phyloP scores from a whole-genome alignment of 2,329 filamentous ascomycete genomes.

The Aspergillus novoparasiticus region DNA sequence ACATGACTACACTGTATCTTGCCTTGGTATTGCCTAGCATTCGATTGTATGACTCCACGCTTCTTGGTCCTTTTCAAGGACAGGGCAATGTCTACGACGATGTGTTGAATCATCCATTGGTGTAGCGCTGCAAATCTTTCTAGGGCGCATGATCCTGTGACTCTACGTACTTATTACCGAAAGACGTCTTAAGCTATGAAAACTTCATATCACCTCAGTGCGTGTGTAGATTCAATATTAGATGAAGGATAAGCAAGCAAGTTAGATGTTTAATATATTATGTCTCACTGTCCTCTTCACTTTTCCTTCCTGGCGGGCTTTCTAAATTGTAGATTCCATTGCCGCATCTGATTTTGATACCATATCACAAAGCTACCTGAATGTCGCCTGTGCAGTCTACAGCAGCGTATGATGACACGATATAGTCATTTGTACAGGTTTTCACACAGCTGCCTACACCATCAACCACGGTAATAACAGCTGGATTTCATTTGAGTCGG shows the following conservation, averaged over 20 bases:
- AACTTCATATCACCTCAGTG: too few species aligned
- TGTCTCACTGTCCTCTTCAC: too few species aligned
- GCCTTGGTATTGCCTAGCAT: background rate
- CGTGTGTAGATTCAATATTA: too few species aligned
- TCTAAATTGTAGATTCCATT: too few species aligned
- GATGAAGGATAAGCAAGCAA: too few species aligned
- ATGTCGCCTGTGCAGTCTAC: background rate
- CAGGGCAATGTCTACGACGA: background rate
- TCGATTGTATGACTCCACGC: background rate
- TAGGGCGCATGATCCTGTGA: background rate
- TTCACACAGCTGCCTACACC: background rate
- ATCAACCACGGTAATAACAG: background rate
- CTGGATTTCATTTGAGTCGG: background rate
- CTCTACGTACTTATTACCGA: background rate
- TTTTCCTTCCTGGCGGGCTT: too few species aligned
- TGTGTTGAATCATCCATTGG: too few species aligned
- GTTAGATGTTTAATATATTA: too few species aligned
- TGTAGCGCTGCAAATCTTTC: background rate
- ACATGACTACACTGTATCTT: too few species aligned
- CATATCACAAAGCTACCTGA: too few species aligned
- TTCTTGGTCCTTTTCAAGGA: background rate
- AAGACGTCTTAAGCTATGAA: background rate
- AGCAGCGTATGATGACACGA: background rate
- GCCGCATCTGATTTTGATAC: too few species aligned
- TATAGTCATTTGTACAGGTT: background rate